phyloP scores from a whole-genome alignment of 257 asterid species.

The Eustoma russellianum region DNA sequence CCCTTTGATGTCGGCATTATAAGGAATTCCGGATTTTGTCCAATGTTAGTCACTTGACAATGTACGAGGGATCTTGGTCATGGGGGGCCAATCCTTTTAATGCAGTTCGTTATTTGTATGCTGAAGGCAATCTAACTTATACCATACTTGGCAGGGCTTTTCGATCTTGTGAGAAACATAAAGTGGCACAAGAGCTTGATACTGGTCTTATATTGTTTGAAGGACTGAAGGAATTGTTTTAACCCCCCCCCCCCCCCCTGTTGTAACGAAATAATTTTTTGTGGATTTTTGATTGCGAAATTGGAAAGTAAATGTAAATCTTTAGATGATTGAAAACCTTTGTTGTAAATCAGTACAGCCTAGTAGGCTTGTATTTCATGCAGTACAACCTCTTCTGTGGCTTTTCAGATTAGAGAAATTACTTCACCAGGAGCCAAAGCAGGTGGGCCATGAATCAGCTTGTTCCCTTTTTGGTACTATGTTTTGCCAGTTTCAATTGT shows the following conservation, averaged over 20 bases:
- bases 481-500: too few species aligned
- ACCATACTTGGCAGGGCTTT: too few species aligned
- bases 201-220: not conserved
- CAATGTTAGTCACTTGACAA: too few species aligned
- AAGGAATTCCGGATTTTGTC: too few species aligned
- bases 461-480: not conserved
- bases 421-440: too few species aligned
- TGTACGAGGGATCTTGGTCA: not conserved
- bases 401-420: too few species aligned
- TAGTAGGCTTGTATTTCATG: slow-evolving; percentile 3
- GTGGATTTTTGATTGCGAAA: too few species aligned
- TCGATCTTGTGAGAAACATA: too few species aligned
- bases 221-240: not conserved
- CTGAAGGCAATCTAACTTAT: too few species aligned
- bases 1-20: too few species aligned
- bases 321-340: slow-evolving; percentile 2
- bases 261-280: not conserved
- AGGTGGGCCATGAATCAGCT: not conserved
- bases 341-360: not conserved
- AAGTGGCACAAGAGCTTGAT: not conserved
- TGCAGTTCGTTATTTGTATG: not conserved
- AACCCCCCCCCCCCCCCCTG: not conserved
- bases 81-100: not conserved
- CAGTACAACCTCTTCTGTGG: not conserved
- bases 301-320: slow-evolving; percentile 8